Evolutionary conservation across 2,329 filamentous ascomycete genomes (phyloP), one percentile per base, ranked within the genome.

Genomic region (Ophiocordyceps camponoti-saundersi): DNA sequence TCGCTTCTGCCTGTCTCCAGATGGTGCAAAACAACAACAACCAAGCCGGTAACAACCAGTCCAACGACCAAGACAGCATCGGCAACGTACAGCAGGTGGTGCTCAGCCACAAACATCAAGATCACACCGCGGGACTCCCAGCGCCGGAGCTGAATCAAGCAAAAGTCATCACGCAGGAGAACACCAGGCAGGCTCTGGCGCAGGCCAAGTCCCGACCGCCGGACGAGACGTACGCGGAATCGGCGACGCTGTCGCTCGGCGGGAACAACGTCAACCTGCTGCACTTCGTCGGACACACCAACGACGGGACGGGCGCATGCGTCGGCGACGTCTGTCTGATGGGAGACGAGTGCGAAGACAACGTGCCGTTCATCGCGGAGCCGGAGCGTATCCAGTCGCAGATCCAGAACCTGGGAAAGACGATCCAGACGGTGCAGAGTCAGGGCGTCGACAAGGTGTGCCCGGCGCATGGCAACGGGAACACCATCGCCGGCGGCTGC

Each of bases 341-440:
- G 26, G 47, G 47, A 12, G 47, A 48, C 44, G 47, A 48, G 47
- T 48, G 47, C 44, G 47, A 48, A 42, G 47, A 48, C 22, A 48
- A 44, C 41, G 43, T 48, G n/a, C 44, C 47, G 7, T 48, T 48
- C 45, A 48, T 48, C 36, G 47, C 47, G 30, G 44, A 48, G 34
- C 40, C 47, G 18, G 32, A 46, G 21, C 22, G 44, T 7, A 29
- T 48, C 15, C 20, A 41, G 40, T 15, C 34, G 20, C 47, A 48
- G 30, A 34, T 42, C 4, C 30, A 40, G 30, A 46, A 46, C 15
- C 44, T 48, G 6, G 23, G 16, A 8, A 39, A 42, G 30, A 42
- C 44, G 16, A 48, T 48, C 23, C 8, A 46, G 16, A 44, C 29
- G 21, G n/a, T 48, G 15, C 29, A 46, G 47, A 20, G 30, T 22